These are phyloP conservation scores for Hanseniaspora vineae DNA, from an alignment of 805 yeast species.

Conservation along the genomic window DNA sequence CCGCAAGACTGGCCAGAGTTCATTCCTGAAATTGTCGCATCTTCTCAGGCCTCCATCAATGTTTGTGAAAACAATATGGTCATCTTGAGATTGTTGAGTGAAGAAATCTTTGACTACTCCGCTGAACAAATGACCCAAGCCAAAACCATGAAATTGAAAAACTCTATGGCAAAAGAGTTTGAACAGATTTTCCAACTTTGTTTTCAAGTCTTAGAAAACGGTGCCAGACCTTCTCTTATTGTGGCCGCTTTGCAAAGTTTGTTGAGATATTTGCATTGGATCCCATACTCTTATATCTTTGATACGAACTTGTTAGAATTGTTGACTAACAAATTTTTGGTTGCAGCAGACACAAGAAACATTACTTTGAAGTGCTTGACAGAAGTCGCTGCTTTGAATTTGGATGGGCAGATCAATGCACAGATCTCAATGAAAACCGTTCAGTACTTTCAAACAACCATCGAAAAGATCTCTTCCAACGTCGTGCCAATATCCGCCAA, in stretches of 20 bases:
- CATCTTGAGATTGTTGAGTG: conserved; percentile 75
- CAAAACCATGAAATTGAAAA: conserved; percentile 70
- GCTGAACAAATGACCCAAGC: conserved; percentile 96
- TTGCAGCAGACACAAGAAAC: conserved; percentile 68
- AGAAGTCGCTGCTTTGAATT: conserved; percentile 59
- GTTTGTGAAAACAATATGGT: conserved; percentile 98
- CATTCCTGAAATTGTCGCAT: conserved; percentile 80
- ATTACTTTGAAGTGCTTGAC: conserved; percentile 84
- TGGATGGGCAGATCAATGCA: conserved; percentile 25
- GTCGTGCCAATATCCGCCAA: conserved; percentile 67
- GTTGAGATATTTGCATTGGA: conserved; percentile 85
- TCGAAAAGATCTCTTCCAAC: conserved; percentile 49
- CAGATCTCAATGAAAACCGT: conserved; percentile 37
- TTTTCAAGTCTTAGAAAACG: conserved; percentile 81
- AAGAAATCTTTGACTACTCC: conserved; percentile 93
- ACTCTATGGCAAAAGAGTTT: conserved; percentile 79
- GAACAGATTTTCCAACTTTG: conserved; percentile 88
- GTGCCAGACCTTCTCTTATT: conserved; percentile 62
- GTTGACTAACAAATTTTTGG: conserved; percentile 63
- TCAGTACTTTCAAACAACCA: conserved; percentile 54
- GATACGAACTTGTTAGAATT: conserved; percentile 70
- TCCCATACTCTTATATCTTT: conserved; percentile 79
- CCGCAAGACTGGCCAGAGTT: conserved; percentile 98
- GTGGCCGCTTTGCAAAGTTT: conserved; percentile 75
- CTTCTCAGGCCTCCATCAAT: conserved; percentile 73